Base-by-base conservation (phyloP, 768 basidiomycete species). In the Serendipita sp. region DNA sequence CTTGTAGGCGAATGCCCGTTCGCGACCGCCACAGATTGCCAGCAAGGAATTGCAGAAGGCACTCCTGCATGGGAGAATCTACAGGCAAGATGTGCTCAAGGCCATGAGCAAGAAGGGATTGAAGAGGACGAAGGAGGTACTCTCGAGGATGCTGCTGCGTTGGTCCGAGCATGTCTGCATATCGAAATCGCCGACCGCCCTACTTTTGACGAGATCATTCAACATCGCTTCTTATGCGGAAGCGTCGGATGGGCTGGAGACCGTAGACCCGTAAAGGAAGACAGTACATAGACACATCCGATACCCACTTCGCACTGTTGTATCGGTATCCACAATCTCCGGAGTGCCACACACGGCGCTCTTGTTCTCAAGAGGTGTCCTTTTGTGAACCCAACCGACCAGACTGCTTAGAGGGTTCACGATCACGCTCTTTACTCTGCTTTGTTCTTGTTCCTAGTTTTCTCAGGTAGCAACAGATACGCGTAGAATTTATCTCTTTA, bases 1-100 rank as follows among this genome's bases (percentile, higher is more conserved):
- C 80, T 98, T 17, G 81, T 86, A 22, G 90, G 91, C 3, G 91
- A 95, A 75, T 94, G 91, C 69, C 90, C 90, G 0, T 94, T 93
- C 75, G 82, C 85, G 74, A 90, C 88, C 17, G 86, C 93, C 1
- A 86, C 84, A 42, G 94, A 97, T 71, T 90, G 93, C 0, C 89
- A 94, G 68, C 86, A 84, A 48, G 90, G 92, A 0, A 76, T 95
- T 7, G 74, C 77, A 9, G 64, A 33, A 11, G 9, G 56, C 14
- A 31, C 60, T 1, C 85, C 80, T 63, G 84, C 88, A 2, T 82
- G 86, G 22, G 88, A 89, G 43, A 78, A 82, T 38, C 74, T 90
- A 43, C 88, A 90, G 70, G 87, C 89, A 70, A 79, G 88, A 58
- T 94, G 91, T 67, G 80, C 76, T 7, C 88, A 88, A 22, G 86